Conservation (phyloP, 2,329 filamentous ascomycete genomes). For the Coniella lustricola region DNA sequence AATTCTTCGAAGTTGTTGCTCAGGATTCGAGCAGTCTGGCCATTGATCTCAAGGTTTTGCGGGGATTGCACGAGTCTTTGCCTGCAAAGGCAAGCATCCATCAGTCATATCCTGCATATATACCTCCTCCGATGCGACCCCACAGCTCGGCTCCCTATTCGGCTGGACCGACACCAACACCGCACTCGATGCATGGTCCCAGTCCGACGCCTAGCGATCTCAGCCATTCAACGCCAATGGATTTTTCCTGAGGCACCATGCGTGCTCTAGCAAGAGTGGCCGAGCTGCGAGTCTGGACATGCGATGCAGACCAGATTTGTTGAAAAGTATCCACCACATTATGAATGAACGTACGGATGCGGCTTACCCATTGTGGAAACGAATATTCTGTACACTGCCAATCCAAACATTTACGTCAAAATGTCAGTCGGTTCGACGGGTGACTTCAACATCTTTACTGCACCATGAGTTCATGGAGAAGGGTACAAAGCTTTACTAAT, state of each 20-base stretch:
- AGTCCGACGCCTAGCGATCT: conserved; percentile 12
- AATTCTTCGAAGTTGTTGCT: conserved; percentile 63
- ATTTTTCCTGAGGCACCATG: not conserved
- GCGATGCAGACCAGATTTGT: not conserved
- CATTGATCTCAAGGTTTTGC: conserved; percentile 68
- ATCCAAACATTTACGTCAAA: no score
- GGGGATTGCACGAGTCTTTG: conserved; percentile 43
- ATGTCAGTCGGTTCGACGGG: no score
- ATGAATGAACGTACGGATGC: no score
- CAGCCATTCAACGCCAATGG: conserved; percentile 12
- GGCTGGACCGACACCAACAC: conserved; percentile 8
- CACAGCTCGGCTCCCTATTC: conserved; percentile 9
- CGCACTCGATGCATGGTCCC: conserved; percentile 1
- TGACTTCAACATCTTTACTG: no score
- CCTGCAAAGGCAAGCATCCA: conserved; percentile 15
- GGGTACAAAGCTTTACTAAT: no score
- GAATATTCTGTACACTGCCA: no score
- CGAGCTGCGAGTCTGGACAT: not conserved
- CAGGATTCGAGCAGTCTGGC: conserved; percentile 68
- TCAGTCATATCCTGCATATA: not conserved
- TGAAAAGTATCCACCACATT: no score
- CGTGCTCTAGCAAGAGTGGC: not conserved
- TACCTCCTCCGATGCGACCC: not conserved
- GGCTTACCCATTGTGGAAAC: no score
- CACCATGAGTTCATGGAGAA: no score